Conservation (phyloP, 2,329 filamentous ascomycete species). For the Diaporthe sp. region DNA sequence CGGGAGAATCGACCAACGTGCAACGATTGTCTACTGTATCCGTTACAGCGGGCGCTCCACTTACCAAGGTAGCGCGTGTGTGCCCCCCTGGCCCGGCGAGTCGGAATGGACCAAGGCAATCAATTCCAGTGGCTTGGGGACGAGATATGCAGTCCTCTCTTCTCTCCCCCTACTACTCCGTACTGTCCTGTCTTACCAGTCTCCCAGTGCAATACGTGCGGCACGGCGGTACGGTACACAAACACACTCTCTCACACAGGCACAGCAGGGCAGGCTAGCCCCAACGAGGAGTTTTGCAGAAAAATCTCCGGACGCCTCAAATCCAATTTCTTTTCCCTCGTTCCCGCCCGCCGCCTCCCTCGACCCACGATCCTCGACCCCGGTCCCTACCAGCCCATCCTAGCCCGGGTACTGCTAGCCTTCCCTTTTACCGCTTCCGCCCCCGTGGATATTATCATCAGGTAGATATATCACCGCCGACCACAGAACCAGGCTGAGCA, state of each 20-base stretch:
- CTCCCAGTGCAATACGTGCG: neutral
- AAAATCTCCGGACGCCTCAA: slow-evolving; percentile 27
- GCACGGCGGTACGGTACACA: neutral
- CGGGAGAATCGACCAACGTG: slow-evolving; percentile 10
- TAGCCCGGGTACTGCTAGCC: neutral
- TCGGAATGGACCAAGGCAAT: slow-evolving; percentile 27
- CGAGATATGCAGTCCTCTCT: slow-evolving; percentile 1
- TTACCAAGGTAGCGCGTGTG: neutral
- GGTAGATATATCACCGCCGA: neutral
- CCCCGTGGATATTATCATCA: slow-evolving; percentile 5
- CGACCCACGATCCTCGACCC: slow-evolving; percentile 10
- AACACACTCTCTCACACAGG: neutral
- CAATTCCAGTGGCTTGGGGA: slow-evolving; percentile 26
- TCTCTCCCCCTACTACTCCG: neutral
- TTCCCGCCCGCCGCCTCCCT: slow-evolving; percentile 8
- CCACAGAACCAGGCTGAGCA: slow-evolving; percentile 26
- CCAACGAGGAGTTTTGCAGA: neutral
- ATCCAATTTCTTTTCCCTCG: slow-evolving; percentile 30
- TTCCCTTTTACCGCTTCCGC: slow-evolving; percentile 17
- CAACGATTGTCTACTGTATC: slow-evolving; percentile 21
- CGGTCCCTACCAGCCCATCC: neutral
- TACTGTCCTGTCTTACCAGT: neutral
- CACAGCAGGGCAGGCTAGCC: slow-evolving; percentile 2
- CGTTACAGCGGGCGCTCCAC: slow-evolving; percentile 29
- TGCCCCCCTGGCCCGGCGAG: neutral